Evolutionary conservation across 306 rosid species (phyloP).

Genomic region (Acacia acuminata): DNA sequence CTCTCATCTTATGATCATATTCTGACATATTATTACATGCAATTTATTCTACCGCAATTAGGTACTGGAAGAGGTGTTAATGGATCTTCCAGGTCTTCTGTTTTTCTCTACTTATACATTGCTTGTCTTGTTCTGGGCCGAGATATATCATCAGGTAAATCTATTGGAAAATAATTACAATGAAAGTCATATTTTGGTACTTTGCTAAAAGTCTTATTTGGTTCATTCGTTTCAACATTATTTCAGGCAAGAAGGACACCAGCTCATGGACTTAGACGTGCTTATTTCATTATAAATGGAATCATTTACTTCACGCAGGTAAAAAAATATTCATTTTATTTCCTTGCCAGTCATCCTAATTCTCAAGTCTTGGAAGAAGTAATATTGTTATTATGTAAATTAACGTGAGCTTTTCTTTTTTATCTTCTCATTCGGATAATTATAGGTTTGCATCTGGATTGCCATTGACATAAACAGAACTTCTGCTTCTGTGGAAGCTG

Average conservation of each 20-base stretch:
- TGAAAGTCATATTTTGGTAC: not conserved
- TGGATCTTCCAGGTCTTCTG: constrained; percentile 80
- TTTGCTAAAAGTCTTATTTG: not conserved
- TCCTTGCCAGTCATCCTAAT: constrained; percentile 8
- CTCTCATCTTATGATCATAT: not conserved
- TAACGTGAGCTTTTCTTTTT: constrained; percentile 3
- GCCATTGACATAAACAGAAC: constrained; percentile 41
- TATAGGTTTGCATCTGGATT: constrained; percentile 75
- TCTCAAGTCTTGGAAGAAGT: not conserved
- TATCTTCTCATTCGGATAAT: constrained; percentile 28
- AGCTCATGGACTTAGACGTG: constrained; percentile 59
- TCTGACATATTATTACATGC: not conserved
- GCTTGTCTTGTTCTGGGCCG: constrained; percentile 89
- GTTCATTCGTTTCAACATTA: constrained; percentile 26
- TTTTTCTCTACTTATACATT: constrained; percentile 79
- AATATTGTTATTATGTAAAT: not conserved
- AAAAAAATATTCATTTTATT: constrained; percentile 14
- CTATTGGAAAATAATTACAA: not conserved
- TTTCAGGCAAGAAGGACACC: constrained; percentile 83
- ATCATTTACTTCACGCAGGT: constrained; percentile 61
- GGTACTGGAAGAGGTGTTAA: constrained; percentile 62
- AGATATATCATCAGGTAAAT: constrained; percentile 77
- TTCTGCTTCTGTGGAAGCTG: constrained; percentile 44
- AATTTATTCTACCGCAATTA: not conserved
- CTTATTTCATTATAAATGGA: constrained; percentile 66